phyloP scores from a whole-genome alignment of 1,139 yeast genomes.

The Insectozyma bohioensis region DNA sequence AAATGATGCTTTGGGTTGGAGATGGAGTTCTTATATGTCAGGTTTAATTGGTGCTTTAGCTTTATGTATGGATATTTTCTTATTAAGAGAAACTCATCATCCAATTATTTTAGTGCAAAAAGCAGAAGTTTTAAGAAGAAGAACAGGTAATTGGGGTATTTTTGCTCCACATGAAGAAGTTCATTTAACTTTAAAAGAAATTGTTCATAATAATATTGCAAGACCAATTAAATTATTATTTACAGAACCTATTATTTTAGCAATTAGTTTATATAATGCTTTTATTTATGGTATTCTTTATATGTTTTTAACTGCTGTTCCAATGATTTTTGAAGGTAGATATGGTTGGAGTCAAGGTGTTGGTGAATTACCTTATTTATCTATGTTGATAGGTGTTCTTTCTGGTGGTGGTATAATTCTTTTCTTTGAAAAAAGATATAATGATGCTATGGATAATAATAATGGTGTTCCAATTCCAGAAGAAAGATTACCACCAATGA shows the following conservation, averaged over 20 bases:
- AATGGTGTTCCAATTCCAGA: slow-evolving; percentile 84
- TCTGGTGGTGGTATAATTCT: slow-evolving; percentile 49
- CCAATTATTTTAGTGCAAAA: slow-evolving; percentile 53
- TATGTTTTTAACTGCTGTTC: slow-evolving; percentile 75
- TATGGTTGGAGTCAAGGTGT: slow-evolving; percentile 56
- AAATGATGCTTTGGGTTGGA: slow-evolving; percentile 45
- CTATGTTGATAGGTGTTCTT: slow-evolving; percentile 58
- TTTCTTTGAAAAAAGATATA: slow-evolving; percentile 26
- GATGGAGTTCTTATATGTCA: slow-evolving; percentile 57
- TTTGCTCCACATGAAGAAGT: slow-evolving; percentile 81
- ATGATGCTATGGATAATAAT: slow-evolving; percentile 50
- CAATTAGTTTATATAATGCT: slow-evolving; percentile 73
- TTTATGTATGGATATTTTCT: slow-evolving; percentile 25
- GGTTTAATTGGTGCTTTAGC: slow-evolving; percentile 48
- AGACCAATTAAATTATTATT: slow-evolving; percentile 70
- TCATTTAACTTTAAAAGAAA: slow-evolving; percentile 58
- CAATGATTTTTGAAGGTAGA: slow-evolving; percentile 63
- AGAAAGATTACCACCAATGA: slow-evolving; percentile 72
- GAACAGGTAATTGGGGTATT: slow-evolving; percentile 71
- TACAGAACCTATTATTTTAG: slow-evolving; percentile 69
- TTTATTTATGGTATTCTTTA: slow-evolving; percentile 83
- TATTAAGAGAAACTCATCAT: slow-evolving; percentile 51
- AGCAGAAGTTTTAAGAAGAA: slow-evolving; percentile 59
- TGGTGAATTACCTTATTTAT: slow-evolving; percentile 62
- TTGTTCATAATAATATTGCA: slow-evolving; percentile 64